Conservation (phyloP, 192 early-diverging fungal genomes). For the Chytriomyces confervae region DNA sequence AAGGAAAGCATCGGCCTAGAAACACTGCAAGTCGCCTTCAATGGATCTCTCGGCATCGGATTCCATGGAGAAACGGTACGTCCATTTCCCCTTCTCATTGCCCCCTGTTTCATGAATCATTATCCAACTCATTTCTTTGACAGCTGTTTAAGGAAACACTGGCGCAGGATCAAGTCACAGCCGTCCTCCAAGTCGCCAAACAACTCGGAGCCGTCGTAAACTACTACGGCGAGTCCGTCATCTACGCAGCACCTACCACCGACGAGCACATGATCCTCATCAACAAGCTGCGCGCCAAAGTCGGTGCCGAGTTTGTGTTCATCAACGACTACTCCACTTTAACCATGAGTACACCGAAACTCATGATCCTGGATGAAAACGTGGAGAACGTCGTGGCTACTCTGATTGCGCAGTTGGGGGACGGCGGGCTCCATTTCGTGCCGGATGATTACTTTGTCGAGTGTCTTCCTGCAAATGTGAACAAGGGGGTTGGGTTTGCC, state of each 20-base stretch:
- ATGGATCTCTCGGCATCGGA: background rate
- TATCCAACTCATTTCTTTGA: too few relatives aligned
- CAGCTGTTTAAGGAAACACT: background rate
- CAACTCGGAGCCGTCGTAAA: slow-evolving; percentile 3
- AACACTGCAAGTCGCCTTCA: background rate
- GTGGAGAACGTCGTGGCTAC: background rate
- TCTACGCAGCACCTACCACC: background rate
- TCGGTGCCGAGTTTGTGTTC: background rate
- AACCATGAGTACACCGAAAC: background rate
- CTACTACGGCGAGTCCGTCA: slow-evolving; percentile 1
- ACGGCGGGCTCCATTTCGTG: too few relatives aligned
- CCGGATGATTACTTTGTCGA: background rate
- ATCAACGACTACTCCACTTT: background rate
- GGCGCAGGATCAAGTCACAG: slow-evolving; percentile 9
- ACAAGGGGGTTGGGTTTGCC: background rate
- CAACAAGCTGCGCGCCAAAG: background rate
- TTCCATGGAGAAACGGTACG: background rate
- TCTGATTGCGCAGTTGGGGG: too few relatives aligned
- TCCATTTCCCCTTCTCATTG: too few relatives aligned
- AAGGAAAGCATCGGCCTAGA: background rate
- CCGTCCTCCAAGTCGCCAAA: slow-evolving; percentile 1
- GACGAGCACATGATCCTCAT: slow-evolving; percentile 8
- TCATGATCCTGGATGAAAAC: slow-evolving; percentile 2
- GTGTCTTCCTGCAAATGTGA: background rate
- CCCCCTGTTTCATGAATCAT: too few relatives aligned